Evolutionary conservation across 495 filamentous ascomycete genomes (phyloP), one percentile per base, ranked within the genome.

Genomic region (Lasiosphaeria hispida): DNA sequence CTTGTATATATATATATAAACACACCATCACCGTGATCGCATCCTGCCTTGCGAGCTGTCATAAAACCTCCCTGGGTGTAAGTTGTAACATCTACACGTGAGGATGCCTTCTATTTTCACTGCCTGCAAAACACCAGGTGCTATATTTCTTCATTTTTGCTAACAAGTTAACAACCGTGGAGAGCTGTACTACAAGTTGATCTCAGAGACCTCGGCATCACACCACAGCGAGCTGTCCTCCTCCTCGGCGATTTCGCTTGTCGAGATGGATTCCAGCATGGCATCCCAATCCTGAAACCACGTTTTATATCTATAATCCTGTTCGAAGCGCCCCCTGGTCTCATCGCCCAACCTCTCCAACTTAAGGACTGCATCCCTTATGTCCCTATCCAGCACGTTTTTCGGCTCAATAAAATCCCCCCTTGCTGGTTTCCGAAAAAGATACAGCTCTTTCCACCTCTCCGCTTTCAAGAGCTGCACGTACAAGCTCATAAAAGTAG

Each of bases 341-440:
- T 55, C 53, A 15, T 55, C 53, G 1, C 53, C 53, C n/a, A 42
- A 23, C 38, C 53, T 38, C 36, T 55, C 54, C 54, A 57, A 35
- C 44, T 33, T 57, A 35, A 57, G 44, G 35, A 57, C 45, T 10
- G 43, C 54, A 18, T 49, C 42, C 35, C 54, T 57, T 43, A 57
- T 57, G 18, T 49, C 44, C 48, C 38, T 49, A 18, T 40, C 54
- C 11, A 57, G 35, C 45, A 48, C 44, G 11, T 57, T 57, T 36
- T 57, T 57, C 10, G 54, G 54, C 44, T 57, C 55, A 45, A 58
- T 58, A 33, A 58, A 58, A 37, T 58, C 48, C 23, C 36, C 10
- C 9, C 37, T 37, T 39, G 2, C 48, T 11, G 55, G 47, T 40
- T 58, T 47, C 10, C 55, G 47, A 14, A 51, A 51, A 10, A 51